Evolutionary conservation across 495 filamentous ascomycete species (phyloP), one percentile per base, ranked within the genome.

Genomic region (Thermochaetoides thermophila): DNA sequence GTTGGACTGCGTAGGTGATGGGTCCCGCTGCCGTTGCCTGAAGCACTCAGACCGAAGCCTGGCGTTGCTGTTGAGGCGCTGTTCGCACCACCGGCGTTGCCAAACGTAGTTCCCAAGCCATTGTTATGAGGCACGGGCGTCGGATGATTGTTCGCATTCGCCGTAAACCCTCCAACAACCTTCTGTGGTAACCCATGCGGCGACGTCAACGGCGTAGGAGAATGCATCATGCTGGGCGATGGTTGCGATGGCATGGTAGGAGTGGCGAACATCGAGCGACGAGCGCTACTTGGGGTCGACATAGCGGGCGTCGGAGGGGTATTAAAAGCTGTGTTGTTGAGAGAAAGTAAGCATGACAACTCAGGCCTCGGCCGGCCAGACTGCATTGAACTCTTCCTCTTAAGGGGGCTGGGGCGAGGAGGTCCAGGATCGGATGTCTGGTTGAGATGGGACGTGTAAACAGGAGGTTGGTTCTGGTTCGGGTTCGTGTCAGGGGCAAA

Each of bases 381-480:
- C 4, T 41, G 45, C 0, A 42, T 39, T 5, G 54, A 49, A 19
- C 50, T 56, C 41, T 62, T 65, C 6, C 61, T 44, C 35, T 67
- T 67, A 11, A 63, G 47, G n/a, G n/a, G n/a, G 29, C 32, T 56
- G 7, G 59, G 53, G 11, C 57, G 48, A 11, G 48, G 37, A 2
- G 42, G 38, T 0, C 40, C 27, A 0, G 38, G 3, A 7, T 55
- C 43, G 7, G 31, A 32, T n/a, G n/a, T n/a, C 6, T 37, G 31
- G 21, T 36, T 54, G 3, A 43, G 27, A 0, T 56, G 56, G 0
- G 57, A 49, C 0, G 60, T 50, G 32, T 65, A 66, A 2, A 63
- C 29, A 20, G 57, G 60, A 24, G 59, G 54, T 25, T 60, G 54
- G 0, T 57, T 57, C 0, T 50, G 46, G 30, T 66, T 74, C 29